These are phyloP conservation scores for Colletotrichum lentis DNA, from an alignment of 2,329 filamentous ascomycete genomes.

Conservation along the genomic window DNA sequence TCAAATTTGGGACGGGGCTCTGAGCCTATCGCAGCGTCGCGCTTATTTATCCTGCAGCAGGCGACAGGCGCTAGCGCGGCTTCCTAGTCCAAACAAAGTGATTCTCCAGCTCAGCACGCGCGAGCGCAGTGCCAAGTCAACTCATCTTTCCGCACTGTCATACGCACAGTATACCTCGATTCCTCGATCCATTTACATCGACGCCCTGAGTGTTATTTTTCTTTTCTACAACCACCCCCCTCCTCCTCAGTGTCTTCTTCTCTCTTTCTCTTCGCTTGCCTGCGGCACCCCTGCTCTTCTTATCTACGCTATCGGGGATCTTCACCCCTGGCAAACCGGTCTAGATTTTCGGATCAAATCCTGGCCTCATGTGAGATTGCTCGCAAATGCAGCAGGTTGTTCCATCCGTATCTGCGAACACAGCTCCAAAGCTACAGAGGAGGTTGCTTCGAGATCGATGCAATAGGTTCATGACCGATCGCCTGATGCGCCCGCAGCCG, in stretches of 20 bases:
- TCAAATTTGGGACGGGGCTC: slow-evolving; percentile 14
- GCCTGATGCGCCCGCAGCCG: slow-evolving; percentile 11
- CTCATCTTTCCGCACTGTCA: accelerated
- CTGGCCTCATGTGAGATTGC: slow-evolving; percentile 5
- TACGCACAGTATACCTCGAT: slow-evolving; percentile 3
- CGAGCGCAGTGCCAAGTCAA: neutral
- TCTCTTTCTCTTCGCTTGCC: slow-evolving; percentile 11
- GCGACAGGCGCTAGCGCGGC: slow-evolving; percentile 23
- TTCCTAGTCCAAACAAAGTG: neutral
- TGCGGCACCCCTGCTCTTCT: slow-evolving; percentile 8
- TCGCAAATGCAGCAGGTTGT: slow-evolving; percentile 4
- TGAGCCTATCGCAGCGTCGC: slow-evolving; percentile 33
- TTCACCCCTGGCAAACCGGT: slow-evolving; percentile 9
- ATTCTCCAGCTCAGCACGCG: neutral
- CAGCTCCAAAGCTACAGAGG: neutral
- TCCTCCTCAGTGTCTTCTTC: neutral
- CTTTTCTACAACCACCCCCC: slow-evolving; percentile 25
- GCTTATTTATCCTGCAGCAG: slow-evolving; percentile 28
- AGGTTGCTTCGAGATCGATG: neutral
- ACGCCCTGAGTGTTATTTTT: neutral
- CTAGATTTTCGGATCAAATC: neutral
- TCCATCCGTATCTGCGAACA: neutral
- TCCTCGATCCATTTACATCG: neutral
- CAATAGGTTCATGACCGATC: neutral
- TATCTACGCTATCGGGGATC: slow-evolving; percentile 15